Evolutionary conservation across 305 asterid genomes (phyloP), one percentile per base, ranked within the genome.

Genomic region (Fraxinus platypoda): DNA sequence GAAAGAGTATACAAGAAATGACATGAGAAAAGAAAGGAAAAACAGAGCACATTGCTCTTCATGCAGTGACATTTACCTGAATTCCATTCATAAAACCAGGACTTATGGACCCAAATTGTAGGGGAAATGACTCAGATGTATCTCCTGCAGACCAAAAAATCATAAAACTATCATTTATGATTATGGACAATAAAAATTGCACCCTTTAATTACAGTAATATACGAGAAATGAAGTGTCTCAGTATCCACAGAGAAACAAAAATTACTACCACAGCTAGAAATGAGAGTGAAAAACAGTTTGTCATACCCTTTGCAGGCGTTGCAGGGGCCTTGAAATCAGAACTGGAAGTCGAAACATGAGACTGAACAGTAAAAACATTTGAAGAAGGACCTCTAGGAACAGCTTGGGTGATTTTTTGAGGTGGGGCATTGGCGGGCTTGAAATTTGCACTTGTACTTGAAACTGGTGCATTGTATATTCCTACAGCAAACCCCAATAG

Each of bases 61-160:
- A 71, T 75, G 85, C 70, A 83, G 77, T n/a, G 21, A 59, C 52
- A 19, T 9, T 25, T 85, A 92, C 97, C 96, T 93, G 96, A 84
- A 92, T 86, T 66, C 94, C 98, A 81, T 92, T 95, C 92, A 92
- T 86, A 80, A 89, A 73, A 43, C 92, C 94, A 37, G 98, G 95
- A 86, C 90, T 92, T 82, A 94, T 89, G 64, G 99, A 88, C 78
- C 99, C 98, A 88, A 97, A 97, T 87, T 97, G 99, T 80, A 97
- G 88, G 54, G 97, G 88, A 86, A 93, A 90, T 49, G 97, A 83
- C 86, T 81, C 89, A 34, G 97, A 81, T 73, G 90, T 88, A 81
- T 91, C 98, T 81, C 88, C 98, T 84, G 93, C 86, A 84, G 83
- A 41, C 88, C 85, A 84, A 72, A 46, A 62, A 80, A 34, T 30